A percentile compares a stretch with the other conserved stretches of the same genome.
Evolutionary conservation across 225 moss, liverwort and hornwort genomes (phyloP).

Genomic region (Physcomitrium patens): DNA sequence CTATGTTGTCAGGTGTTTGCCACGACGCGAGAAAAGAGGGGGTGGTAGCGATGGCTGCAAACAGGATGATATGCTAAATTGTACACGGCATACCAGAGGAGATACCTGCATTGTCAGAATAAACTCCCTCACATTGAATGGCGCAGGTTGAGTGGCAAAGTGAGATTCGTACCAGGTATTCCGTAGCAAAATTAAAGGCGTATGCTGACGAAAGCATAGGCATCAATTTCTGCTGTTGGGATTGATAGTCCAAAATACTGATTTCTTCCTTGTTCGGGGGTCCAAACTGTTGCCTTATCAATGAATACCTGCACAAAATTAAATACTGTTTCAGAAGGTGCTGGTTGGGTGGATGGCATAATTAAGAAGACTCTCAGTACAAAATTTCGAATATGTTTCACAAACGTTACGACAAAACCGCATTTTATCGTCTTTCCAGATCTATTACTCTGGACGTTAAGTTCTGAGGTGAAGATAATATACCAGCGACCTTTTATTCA

Average conservation of each 20-base stretch:
- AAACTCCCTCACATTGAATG: background rate
- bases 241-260: conserved; percentile 85
- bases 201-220: conserved; percentile 80
- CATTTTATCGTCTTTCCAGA: no score
- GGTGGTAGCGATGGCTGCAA: background rate
- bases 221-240: conserved; percentile 90
- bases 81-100: background rate
- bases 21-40: conserved; percentile 3
- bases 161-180: conserved; percentile 55
- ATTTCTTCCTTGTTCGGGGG: conserved; percentile 79
- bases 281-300: conserved; percentile 84
- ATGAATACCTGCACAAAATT: conserved; percentile 62
- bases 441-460: no score
- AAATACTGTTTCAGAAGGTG: background rate
- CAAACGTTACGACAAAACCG: no score
- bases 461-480: no score
- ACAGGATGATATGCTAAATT: background rate
- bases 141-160: no score
- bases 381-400: background rate
- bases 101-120: background rate
- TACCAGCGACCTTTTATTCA: no score
- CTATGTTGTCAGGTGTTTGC: conserved; percentile 9
- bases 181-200: conserved; percentile 80
- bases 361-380: conserved; percentile 1
- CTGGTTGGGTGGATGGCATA: background rate